Evolutionary conservation across 2,329 filamentous ascomycete species (phyloP).

Genomic region (Zarea fungicola): DNA sequence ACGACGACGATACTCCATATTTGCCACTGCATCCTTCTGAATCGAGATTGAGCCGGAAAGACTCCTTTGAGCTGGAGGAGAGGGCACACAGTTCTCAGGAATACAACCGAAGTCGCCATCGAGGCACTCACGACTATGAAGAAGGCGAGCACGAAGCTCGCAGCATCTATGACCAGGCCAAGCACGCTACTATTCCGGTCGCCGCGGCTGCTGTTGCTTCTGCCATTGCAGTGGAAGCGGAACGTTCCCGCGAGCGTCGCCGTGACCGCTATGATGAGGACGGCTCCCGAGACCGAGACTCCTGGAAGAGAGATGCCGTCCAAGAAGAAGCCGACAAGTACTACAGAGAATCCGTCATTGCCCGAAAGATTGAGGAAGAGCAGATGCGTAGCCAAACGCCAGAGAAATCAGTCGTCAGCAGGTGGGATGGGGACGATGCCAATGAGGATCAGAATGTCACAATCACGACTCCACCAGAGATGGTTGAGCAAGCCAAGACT

Average conservation of each 20-base stretch:
- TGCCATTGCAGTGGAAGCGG: constrained; percentile 39
- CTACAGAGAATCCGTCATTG: constrained; percentile 51
- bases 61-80: constrained; percentile 42
- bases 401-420: too few species aligned
- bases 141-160: constrained; percentile 41
- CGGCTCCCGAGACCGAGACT: constrained; percentile 28
- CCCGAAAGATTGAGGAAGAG: constrained; percentile 49
- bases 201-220: constrained; percentile 42
- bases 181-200: constrained; percentile 44
- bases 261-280: constrained; percentile 29
- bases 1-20: constrained; percentile 29
- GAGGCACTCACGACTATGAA: constrained; percentile 24
- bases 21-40: constrained; percentile 22
- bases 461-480: constrained; percentile 50
- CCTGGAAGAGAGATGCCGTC: constrained; percentile 36
- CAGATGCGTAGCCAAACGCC: constrained; percentile 48
- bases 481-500: constrained; percentile 27
- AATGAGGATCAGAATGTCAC: constrained; percentile 32
- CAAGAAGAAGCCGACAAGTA: constrained; percentile 53
- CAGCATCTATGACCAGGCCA: constrained; percentile 39
- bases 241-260: constrained; percentile 29
- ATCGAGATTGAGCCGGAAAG: constrained; percentile 42
- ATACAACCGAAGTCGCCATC: constrained; percentile 19
- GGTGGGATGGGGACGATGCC: too few species aligned
- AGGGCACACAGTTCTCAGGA: constrained; percentile 20